Evolutionary conservation across 108 stramenopile species (phyloP).

Genomic region (Discostella pseudostelligera): DNA sequence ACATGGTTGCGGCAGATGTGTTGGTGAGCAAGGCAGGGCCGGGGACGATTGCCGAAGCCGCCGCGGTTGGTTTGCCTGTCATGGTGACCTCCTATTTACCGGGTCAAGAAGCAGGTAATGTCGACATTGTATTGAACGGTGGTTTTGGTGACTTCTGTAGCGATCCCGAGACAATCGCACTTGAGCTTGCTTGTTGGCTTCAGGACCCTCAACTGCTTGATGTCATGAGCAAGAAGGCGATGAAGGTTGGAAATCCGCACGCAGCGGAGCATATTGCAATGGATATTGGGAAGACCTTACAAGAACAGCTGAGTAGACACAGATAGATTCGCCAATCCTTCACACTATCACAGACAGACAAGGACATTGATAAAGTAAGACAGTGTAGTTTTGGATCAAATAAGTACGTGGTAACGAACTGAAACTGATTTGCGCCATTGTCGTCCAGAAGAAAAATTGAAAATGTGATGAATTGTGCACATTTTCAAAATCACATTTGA

Average conservation of each 20-base stretch:
- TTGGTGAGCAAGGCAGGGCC: conserved; percentile 95
- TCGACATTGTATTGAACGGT: conserved; percentile 74
- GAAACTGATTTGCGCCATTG: too few species aligned
- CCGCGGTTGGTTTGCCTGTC: conserved; percentile 84
- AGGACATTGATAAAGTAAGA: too few species aligned
- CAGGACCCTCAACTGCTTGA: conserved; percentile 51
- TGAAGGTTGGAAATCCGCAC: conserved; percentile 65
- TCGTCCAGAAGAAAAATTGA: too few species aligned
- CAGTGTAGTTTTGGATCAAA: too few species aligned
- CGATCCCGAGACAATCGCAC: conserved; percentile 59
- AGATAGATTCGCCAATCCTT: too few species aligned
- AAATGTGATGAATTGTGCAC: too few species aligned
- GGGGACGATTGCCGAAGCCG: conserved; percentile 98
- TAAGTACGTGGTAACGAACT: too few species aligned
- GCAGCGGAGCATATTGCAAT: conserved; percentile 79
- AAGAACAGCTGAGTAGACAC: too few species aligned
- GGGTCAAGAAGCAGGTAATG: conserved; percentile 87
- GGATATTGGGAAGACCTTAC: conserved; percentile 71
- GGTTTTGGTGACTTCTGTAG: conserved; percentile 72
- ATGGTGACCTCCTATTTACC: conserved; percentile 90
- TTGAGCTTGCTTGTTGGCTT: conserved; percentile 64
- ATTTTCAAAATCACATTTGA: too few species aligned
- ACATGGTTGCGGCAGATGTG: conserved; percentile 93
- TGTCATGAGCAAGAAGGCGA: conserved; percentile 60
- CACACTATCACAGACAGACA: too few species aligned